These are phyloP conservation scores for Retiboletus flavoniger DNA, from an alignment of 1,284 basidiomycete species.

Conservation along the genomic window DNA sequence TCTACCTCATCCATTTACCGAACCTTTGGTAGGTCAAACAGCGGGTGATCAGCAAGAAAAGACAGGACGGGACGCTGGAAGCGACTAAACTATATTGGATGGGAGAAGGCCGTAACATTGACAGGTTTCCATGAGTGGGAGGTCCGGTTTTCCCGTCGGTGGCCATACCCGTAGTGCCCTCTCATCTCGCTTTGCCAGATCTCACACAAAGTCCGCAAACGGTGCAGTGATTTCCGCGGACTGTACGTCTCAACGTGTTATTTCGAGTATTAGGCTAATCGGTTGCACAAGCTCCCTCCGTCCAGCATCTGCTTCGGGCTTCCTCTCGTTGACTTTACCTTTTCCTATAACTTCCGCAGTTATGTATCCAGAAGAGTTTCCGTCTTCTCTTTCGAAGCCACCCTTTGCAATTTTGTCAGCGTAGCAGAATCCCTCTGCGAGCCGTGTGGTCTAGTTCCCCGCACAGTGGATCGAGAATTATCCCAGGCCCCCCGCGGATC, in stretches of 20 bases:
- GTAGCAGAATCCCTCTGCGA: neutral
- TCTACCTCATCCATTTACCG: conserved; percentile 9
- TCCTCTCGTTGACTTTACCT: conserved; percentile 20
- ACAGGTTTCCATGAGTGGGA: neutral
- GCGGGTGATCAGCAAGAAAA: conserved; percentile 7
- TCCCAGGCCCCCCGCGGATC: conserved; percentile 35
- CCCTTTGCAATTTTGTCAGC: conserved; percentile 11
- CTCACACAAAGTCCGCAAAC: conserved; percentile 26
- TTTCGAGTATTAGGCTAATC: conserved; percentile 26
- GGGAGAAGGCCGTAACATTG: neutral
- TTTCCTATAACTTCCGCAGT: conserved; percentile 15
- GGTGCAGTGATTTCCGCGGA: conserved; percentile 34
- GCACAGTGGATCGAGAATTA: conserved; percentile 28
- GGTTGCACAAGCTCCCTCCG: conserved; percentile 17
- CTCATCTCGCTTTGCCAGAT: conserved; percentile 27
- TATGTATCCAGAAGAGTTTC: conserved; percentile 10
- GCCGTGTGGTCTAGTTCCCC: conserved; percentile 29
- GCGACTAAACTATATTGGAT: conserved; percentile 8
- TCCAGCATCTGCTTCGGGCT: conserved; percentile 11
- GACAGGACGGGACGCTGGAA: neutral
- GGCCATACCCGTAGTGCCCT: conserved; percentile 10
- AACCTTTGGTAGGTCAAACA: neutral
- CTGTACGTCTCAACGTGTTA: conserved; percentile 23
- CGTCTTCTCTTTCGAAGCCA: conserved; percentile 12
- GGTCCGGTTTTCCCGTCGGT: conserved; percentile 1